Conservation (phyloP, 176 grass and related monocot genomes). For the Hordeum marinum region DNA sequence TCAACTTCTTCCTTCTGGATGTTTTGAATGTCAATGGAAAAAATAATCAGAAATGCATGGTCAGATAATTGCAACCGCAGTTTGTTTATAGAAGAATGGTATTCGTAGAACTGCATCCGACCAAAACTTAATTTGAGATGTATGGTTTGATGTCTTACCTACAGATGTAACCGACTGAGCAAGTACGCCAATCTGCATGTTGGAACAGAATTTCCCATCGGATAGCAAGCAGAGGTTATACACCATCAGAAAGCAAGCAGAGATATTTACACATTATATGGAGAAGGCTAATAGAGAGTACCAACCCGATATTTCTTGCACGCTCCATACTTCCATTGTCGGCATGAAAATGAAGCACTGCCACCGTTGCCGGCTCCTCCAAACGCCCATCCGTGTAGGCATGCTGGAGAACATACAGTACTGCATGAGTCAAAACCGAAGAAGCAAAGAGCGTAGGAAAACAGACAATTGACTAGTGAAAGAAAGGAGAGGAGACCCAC, state of each 20-base stretch:
- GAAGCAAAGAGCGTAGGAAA: neutral
- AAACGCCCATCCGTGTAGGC: slow-evolving; percentile 71
- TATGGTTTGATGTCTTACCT: neutral
- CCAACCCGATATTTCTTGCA: slow-evolving; percentile 57
- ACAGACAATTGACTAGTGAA: neutral
- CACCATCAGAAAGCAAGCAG: neutral
- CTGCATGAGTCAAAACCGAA: slow-evolving; percentile 13
- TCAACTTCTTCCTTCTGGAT: slow-evolving; percentile 24
- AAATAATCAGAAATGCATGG: neutral
- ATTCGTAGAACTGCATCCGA: neutral
- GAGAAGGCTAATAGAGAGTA: neutral
- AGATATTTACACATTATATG: neutral
- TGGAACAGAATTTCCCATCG: neutral
- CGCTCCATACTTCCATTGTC: slow-evolving; percentile 45
- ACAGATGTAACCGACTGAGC: slow-evolving; percentile 52
- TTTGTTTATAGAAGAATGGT: neutral
- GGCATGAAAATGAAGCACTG: slow-evolving; percentile 53
- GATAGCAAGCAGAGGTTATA: neutral
- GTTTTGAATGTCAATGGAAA: slow-evolving; percentile 10
- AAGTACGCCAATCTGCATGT: slow-evolving; percentile 52
- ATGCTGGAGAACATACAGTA: slow-evolving; percentile 46
- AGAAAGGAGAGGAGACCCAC: neutral
- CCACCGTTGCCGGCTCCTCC: slow-evolving; percentile 56
- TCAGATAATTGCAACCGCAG: neutral
- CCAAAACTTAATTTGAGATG: neutral